Evolutionary conservation across 495 filamentous ascomycete species (phyloP).

Genomic region (Aspergillus panamensis): DNA sequence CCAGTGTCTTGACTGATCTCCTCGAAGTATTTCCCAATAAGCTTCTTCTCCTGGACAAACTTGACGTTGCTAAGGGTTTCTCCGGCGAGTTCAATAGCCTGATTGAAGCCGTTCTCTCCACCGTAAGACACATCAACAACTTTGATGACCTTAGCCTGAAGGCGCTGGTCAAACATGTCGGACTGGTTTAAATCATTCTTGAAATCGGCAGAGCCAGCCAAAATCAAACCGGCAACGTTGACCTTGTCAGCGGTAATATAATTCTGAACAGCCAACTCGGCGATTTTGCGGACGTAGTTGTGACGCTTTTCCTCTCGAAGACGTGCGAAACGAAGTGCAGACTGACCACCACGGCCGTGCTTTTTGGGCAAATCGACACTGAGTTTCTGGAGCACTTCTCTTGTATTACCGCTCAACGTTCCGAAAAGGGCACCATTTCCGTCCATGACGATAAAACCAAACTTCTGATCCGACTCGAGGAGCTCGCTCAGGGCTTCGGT

Average conservation of each 20-base stretch:
- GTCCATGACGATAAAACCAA: slow-evolving; percentile 99
- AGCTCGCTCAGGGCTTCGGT: slow-evolving; percentile 95
- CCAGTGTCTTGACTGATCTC: slow-evolving; percentile 97
- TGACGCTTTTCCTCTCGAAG: slow-evolving; percentile 99
- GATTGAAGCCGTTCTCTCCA: slow-evolving; percentile 99
- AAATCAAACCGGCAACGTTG: slow-evolving; percentile 90
- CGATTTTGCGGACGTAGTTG: slow-evolving; percentile 99
- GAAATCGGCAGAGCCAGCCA: slow-evolving; percentile 97
- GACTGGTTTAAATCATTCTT: slow-evolving; percentile 98
- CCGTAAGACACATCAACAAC: slow-evolving; percentile 98
- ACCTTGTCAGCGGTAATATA: slow-evolving; percentile 98
- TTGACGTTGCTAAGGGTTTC: slow-evolving; percentile 99
- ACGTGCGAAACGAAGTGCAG: slow-evolving; percentile 97
- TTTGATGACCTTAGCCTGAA: slow-evolving; percentile 95
- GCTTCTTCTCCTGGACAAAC: slow-evolving; percentile 99
- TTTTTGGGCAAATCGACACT: slow-evolving; percentile 97
- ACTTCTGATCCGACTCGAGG: slow-evolving; percentile 96
- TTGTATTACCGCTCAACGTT: slow-evolving; percentile 92
- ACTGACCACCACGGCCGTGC: slow-evolving; percentile 99
- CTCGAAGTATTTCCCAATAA: slow-evolving; percentile 97
- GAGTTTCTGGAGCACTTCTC: slow-evolving; percentile 97
- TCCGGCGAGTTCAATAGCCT: slow-evolving; percentile 90
- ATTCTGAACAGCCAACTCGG: slow-evolving; percentile 95
- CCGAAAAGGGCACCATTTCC: slow-evolving; percentile 97
- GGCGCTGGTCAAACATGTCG: slow-evolving; percentile 90